Base-by-base conservation (phyloP, 164 flowering plant species). In the Umbilicus rupestris region DNA sequence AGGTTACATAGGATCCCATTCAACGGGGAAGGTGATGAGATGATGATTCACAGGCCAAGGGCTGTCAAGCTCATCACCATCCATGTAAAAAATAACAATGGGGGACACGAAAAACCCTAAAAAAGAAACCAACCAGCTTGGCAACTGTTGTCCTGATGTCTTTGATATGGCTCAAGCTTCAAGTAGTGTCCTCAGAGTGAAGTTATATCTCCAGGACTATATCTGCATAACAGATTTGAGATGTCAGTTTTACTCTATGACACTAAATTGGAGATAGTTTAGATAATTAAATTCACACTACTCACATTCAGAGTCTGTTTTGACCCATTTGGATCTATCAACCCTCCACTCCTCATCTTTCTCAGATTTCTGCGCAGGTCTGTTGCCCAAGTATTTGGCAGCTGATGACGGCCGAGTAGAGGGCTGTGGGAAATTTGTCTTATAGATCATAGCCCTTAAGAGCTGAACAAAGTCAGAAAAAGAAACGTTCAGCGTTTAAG, bases 241-340 rank as follows among this genome's bases (percentile, higher is more conserved):
- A 37, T 17, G 16, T 59, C 2, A 30, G 57, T 26, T 17, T 50
- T 44, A 12, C 3, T 60, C 7, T 3, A 44, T n/a, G n/a, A 26
- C 12, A 31, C 39, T 12, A 12, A 20, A 62, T 29, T 20, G 1
- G 8, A 12, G 0, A 57, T 29, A 3, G 28, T 26, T 28, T 41
- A 15, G 29, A 41, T 15, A 19, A 7, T 15, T 24, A 47, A 1
- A 26, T 55, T 58, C 0, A 62, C 15, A 1, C n/a, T 37, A 78
- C 93, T 83, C 76, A 86, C 96, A 87, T 69, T 92, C 96, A 17
- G 96, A 86, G 77, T 92, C 96, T 7, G 95, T 92, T 69, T 92
- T 92, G 52, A 81, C 96, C 98, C 98, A 92, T 82, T 84, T 89
- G 64, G 74, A 71, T 57, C 76, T 82, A 62, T 78, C n/a, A n/a